Conservation (phyloP, 2,329 filamentous ascomycete species). For the Hypoxylon sp. region DNA sequence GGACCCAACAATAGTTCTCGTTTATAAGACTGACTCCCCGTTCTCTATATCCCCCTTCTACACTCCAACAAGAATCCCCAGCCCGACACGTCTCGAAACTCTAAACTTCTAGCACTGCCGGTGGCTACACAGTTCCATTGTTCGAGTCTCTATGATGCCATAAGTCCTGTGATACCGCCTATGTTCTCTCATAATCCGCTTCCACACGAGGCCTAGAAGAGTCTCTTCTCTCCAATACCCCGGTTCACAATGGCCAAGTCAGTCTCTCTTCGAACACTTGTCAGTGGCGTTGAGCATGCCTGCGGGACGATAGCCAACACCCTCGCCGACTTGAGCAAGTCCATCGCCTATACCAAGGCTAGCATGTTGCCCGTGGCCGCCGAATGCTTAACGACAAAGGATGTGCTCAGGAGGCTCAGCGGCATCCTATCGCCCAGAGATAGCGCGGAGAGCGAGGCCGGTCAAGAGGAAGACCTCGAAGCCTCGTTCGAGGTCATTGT, state of each 20-base stretch:
- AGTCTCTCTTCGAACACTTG: conserved; percentile 18
- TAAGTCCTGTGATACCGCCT: not conserved
- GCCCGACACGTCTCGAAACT: not conserved
- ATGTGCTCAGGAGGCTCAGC: conserved; percentile 18
- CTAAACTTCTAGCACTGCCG: not conserved
- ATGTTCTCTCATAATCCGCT: not conserved
- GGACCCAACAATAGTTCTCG: not conserved
- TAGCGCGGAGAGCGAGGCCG: not conserved
- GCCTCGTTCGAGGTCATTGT: conserved; percentile 33
- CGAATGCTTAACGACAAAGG: conserved; percentile 26
- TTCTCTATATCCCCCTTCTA: not conserved
- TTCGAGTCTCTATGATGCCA: not conserved
- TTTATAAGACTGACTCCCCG: not conserved
- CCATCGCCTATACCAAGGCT: conserved; percentile 8
- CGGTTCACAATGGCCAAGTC: conserved; percentile 17
- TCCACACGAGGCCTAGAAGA: not conserved
- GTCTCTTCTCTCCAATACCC: not conserved
- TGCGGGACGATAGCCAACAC: conserved; percentile 22
- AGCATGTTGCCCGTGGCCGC: conserved; percentile 25
- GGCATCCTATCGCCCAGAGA: conserved; percentile 8
- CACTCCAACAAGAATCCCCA: not conserved
- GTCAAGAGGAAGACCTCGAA: conserved; percentile 13
- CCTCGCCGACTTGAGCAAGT: conserved; percentile 22
- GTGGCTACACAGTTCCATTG: not conserved
- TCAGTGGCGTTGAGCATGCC: conserved; percentile 20